Evolutionary conservation across 1,139 yeast species (phyloP).

Genomic region (Meyerozyma athensensis): DNA sequence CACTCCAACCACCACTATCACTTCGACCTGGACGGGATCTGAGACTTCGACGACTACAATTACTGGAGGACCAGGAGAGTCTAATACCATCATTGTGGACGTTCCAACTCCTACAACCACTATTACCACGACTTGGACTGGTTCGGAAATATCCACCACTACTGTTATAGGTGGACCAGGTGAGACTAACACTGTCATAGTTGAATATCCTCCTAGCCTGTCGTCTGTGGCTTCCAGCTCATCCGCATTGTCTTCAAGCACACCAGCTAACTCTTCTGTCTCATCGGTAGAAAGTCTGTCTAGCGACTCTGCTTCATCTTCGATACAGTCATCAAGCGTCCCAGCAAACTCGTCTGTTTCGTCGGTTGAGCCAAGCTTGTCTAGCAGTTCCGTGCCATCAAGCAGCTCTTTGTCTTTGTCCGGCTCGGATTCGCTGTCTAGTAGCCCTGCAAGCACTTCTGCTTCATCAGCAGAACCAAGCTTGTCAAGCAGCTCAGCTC

Average conservation of each 20-base stretch:
- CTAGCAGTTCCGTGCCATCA: background rate
- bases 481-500: background rate
- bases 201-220: constrained; percentile 8
- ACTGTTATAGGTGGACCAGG: constrained; percentile 8
- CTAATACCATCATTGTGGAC: constrained; percentile 9
- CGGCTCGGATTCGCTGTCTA: background rate
- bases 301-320: background rate
- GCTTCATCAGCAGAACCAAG: background rate
- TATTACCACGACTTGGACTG: constrained; percentile 11
- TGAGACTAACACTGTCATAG: constrained; percentile 8
- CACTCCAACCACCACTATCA: constrained; percentile 12
- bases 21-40: constrained; percentile 11
- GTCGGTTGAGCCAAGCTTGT: background rate
- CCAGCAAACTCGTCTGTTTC: background rate
- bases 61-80: constrained; percentile 11
- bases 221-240: background rate
- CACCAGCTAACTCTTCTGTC: background rate
- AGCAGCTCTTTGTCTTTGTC: background rate
- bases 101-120: constrained; percentile 7
- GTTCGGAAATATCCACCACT: constrained; percentile 7
- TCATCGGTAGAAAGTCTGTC: background rate
- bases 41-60: constrained; percentile 9
- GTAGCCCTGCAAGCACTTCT: too few species aligned
- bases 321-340: background rate
- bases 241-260: background rate